Percentiles rank a stretch among this genome's conserved stretches.
Evolutionary conservation across 176 grass and related monocot genomes (phyloP).

Genomic region (Phragmites australis): DNA sequence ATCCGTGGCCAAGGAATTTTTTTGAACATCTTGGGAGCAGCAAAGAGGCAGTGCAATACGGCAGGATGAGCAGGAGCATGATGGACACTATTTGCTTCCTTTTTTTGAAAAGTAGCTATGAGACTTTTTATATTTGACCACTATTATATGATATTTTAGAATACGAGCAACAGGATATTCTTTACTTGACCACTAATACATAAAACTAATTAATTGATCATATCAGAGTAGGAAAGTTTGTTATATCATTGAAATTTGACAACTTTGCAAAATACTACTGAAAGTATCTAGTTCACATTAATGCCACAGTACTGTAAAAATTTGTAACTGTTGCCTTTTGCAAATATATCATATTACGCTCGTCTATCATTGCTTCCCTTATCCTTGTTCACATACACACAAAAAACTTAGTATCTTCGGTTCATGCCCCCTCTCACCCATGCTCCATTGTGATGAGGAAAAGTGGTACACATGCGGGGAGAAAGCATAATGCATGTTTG

Average conservation of each 20-base stretch:
- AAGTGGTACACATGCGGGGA: background rate
- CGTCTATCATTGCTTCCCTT: background rate
- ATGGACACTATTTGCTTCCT: no score
- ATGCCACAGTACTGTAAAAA: background rate
- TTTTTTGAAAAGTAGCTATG: no score
- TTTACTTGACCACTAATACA: no score
- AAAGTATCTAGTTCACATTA: background rate
- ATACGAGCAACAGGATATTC: no score
- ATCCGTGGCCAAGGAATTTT: no score
- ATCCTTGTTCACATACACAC: background rate
- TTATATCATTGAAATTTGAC: background rate
- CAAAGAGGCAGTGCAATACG: no score
- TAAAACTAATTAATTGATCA: no score
- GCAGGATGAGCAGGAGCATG: no score
- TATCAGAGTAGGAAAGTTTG: background rate
- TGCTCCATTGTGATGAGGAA: background rate
- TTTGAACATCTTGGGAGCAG: no score
- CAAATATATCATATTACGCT: background rate
- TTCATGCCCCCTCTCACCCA: background rate
- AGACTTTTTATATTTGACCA: no score
- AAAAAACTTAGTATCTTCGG: background rate
- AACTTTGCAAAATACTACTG: background rate
- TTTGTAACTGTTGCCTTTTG: background rate
- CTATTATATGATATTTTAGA: no score
- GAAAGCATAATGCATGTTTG: background rate